Evolutionary conservation across 176 grass and related monocot genomes (phyloP).

Genomic region (Hsuehochloa calcarea): DNA sequence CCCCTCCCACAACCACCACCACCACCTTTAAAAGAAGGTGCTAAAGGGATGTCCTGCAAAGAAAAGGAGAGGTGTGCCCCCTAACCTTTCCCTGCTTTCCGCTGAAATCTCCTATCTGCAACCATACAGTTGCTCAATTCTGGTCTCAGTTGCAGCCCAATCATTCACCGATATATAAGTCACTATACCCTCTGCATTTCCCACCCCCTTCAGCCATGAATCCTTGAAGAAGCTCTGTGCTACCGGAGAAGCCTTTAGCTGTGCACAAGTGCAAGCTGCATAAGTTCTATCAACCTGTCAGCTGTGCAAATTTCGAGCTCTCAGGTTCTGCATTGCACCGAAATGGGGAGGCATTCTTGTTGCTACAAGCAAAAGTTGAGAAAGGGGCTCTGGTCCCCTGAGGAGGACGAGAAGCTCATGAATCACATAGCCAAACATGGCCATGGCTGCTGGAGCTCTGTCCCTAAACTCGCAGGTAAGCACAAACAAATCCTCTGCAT

Average conservation of each 20-base stretch:
- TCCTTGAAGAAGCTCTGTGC: conserved; percentile 35
- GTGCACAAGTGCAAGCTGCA: conserved; percentile 7
- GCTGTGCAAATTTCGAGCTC: conserved; percentile 18
- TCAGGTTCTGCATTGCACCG: conserved; percentile 40
- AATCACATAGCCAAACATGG: conserved; percentile 69
- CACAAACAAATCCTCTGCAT: neutral
- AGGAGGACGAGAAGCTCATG: conserved; percentile 71
- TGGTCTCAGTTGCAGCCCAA: conserved; percentile 39
- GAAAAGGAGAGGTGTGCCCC: conserved; percentile 59
- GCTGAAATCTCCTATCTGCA: conserved; percentile 58
- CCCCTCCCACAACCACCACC: conserved; percentile 43
- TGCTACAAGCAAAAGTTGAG: conserved; percentile 82
- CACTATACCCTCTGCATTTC: conserved; percentile 35
- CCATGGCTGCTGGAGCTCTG: conserved; percentile 82
- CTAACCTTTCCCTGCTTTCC: conserved; percentile 56
- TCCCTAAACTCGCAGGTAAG: conserved; percentile 70
- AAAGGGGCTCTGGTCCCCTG: conserved; percentile 79
- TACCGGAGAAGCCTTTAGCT: neutral
- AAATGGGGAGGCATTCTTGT: conserved; percentile 79
- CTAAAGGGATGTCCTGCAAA: conserved; percentile 63
- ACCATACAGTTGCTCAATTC: conserved; percentile 40
- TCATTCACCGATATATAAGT: conserved; percentile 38
- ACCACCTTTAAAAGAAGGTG: conserved; percentile 71
- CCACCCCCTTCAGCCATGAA: conserved; percentile 33
- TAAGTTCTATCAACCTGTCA: conserved; percentile 18